Percentiles rank a stretch among this genome's conserved stretches.
phyloP scores from a whole-genome alignment of 495 filamentous ascomycete species.

The Daldinia bambusicola region DNA sequence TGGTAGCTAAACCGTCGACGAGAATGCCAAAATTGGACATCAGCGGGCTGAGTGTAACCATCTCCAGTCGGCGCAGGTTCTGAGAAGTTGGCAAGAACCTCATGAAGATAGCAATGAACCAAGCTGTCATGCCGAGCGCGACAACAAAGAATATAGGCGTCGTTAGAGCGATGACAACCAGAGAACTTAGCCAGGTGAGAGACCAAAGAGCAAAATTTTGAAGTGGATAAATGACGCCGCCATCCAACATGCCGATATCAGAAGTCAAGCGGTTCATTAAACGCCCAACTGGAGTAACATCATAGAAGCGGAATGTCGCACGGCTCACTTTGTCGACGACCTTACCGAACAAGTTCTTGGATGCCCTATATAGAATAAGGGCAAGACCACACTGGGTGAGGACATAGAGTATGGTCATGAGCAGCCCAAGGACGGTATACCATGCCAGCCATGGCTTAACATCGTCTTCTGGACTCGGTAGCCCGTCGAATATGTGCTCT shows the following conservation, averaged over 20 bases:
- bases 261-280: slow-evolving; percentile 89
- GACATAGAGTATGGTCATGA: slow-evolving; percentile 65
- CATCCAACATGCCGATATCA: slow-evolving; percentile 85
- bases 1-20: slow-evolving; percentile 80
- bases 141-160: slow-evolving; percentile 80
- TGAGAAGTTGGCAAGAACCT: slow-evolving; percentile 84
- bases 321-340: slow-evolving; percentile 75
- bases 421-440: slow-evolving; percentile 69
- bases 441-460: slow-evolving; percentile 77
- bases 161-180: slow-evolving; percentile 77
- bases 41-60: slow-evolving; percentile 82
- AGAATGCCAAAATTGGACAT: slow-evolving; percentile 88
- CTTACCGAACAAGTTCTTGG: slow-evolving; percentile 73
- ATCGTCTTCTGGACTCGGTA: slow-evolving; percentile 73
- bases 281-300: slow-evolving; percentile 82
- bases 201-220: slow-evolving; percentile 69
- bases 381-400: slow-evolving; percentile 69
- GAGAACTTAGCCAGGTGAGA: slow-evolving; percentile 74
- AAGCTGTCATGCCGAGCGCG: slow-evolving; percentile 67
- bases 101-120: slow-evolving; percentile 74
- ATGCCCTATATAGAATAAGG: slow-evolving; percentile 77
- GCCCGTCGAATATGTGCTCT: slow-evolving; percentile 56
- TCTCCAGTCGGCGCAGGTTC: slow-evolving; percentile 81
- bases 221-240: slow-evolving; percentile 76
- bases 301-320: slow-evolving; percentile 88